Evolutionary conservation across 2,329 filamentous ascomycete species (phyloP), one percentile per base, ranked within the genome.

Genomic region (Leptographium wingfieldii): DNA sequence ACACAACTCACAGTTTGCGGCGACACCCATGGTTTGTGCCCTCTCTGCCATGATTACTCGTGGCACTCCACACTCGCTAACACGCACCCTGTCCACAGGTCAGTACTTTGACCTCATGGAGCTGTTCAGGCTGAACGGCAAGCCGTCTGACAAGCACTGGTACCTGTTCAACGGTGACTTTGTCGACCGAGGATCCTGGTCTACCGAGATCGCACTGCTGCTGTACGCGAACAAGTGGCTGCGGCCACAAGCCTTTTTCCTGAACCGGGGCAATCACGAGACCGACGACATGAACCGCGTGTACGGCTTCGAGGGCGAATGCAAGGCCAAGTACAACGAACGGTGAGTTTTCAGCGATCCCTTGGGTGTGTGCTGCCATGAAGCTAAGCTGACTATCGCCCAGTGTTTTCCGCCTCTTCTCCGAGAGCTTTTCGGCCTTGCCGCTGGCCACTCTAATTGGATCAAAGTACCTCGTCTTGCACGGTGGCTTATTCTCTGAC

Each of bases 131-230:
- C 81, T 94, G 60, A 96, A 96, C 67, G 94, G 94, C 51, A 82
- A 80, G 64, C 94, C 94, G 0, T 83, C 81, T 19, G 90, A 92
- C 63, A 90, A 88, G 70, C 91, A 97, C 71, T 88, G 86, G 72
- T 99, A 97, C 71, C 81, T 99, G 14, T 99, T 99, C 80, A 99
- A 99, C 72, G 94, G 94, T 65, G 94, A 99, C 74, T 99, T 99
- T 70, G 94, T 99, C 59, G 94, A 99, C 72, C 84, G 94, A 71
- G 94, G 94, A 33, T 96, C 91, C 46, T 99, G 94, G 94, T 97
- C 92, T 7, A 91, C 86, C n/a, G 94, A 99, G 72, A 95, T 99
- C 66, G 92, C 91, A 12, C 80, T 99, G 55, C 79, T 96, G 12
- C 79, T 99, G 25, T 99, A 96, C 73, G 88, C 92, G 53, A 95